Base-by-base conservation (phyloP, 345 rosid genomes). In the Eucalyptus victrix region DNA sequence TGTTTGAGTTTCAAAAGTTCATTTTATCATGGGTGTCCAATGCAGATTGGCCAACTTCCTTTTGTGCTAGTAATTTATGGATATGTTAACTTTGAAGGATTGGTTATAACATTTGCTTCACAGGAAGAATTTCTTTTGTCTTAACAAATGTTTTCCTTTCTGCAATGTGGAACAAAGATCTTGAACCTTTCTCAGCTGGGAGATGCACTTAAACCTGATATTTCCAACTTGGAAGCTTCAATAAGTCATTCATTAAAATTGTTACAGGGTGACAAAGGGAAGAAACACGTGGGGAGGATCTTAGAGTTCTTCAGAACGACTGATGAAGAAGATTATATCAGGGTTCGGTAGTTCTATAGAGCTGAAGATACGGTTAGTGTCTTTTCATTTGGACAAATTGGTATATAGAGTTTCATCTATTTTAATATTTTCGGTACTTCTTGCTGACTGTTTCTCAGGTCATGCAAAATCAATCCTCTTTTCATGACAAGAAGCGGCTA, bases 401-500 rank as follows among this genome's bases (percentile, higher is more conserved):
- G 47, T 45, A 45, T 45, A 45, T 45, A 45, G 47, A 45, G 47
- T 45, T 9, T 45, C 47, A 45, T 45, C 47, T 45, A 45, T 45
- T 45, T 45, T 45, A 45, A 45, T 49, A 49, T 49, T 89, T 42
- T 53, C 65, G 14, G 88, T 87, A 88, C 90, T 54, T 88, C 91
- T 87, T 86, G 62, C 12, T 69, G 51, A 69, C 50, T 86, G 80
- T 83, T 89, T 87, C 90, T 89, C 92, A 97, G 99, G 96, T 96
- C 88, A 92, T 96, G 92, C 88, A 93, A 93, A 94, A 93, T 87
- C 93, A 94, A 92, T 93, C 97, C 81, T 53, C 92, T 87, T 92
- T 92, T 93, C 98, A 94, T 87, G 96, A 96, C 80, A 92, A 91
- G 90, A 95, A 94, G 91, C 99, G 99, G 85, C 92, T 97, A 80